Evolutionary conservation across 345 rosid species (phyloP).

Genomic region (Salix purpurea): DNA sequence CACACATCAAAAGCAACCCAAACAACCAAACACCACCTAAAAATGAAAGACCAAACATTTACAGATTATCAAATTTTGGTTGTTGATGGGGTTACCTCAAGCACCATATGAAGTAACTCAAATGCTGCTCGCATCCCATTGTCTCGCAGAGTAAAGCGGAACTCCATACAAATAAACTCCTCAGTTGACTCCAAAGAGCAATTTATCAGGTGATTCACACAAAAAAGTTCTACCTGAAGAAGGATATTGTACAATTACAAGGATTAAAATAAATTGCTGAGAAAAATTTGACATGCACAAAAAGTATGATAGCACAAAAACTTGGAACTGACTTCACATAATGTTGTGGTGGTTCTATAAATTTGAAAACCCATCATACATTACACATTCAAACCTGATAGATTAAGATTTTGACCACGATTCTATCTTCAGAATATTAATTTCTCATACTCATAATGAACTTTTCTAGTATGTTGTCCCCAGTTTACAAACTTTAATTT

Average conservation of each 20-base stretch:
- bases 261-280: not conserved
- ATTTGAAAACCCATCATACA: not conserved
- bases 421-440: not conserved
- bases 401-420: not conserved
- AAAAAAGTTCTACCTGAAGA: slow-evolving; percentile 90
- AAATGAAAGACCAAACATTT: not conserved
- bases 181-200: slow-evolving; percentile 99
- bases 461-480: no score
- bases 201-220: slow-evolving; percentile 94
- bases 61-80: not conserved
- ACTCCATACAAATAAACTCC: slow-evolving; percentile 98
- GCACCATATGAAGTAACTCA: slow-evolving; percentile 99
- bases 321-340: not conserved
- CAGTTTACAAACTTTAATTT: no score
- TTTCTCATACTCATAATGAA: not conserved
- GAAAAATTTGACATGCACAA: not conserved
- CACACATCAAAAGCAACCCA: not conserved
- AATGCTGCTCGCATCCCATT: slow-evolving; percentile 98
- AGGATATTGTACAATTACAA: not conserved
- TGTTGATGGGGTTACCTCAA: slow-evolving; percentile 57
- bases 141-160: slow-evolving; percentile 93
- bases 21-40: not conserved
- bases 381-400: not conserved
- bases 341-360: not conserved
- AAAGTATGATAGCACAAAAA: not conserved